Evolutionary conservation across 2,329 filamentous ascomycete species (phyloP).

Genomic region (Ophiostoma novo-ulmi): DNA sequence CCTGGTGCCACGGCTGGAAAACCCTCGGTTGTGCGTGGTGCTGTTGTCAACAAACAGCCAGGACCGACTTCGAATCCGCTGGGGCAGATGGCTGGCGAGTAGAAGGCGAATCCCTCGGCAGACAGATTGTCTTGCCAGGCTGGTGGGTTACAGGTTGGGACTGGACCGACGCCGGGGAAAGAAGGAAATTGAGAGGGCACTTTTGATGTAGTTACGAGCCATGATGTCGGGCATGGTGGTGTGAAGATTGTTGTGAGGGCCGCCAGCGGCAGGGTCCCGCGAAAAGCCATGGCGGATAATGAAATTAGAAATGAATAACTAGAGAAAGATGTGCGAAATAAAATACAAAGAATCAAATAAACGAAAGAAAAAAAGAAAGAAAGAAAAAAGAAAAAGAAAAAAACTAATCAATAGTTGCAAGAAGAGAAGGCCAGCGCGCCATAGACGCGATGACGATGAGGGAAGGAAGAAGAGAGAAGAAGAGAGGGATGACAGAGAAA

Average conservation of each 20-base stretch:
- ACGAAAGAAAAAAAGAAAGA: neutral
- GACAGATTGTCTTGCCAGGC: conserved; percentile 36
- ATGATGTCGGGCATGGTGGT: conserved; percentile 38
- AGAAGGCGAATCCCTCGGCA: conserved; percentile 37
- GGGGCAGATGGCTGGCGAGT: conserved; percentile 40
- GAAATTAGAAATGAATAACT: neutral
- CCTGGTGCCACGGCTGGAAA: conserved; percentile 26
- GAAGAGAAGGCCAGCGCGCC: neutral
- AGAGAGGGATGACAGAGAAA: neutral
- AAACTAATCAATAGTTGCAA: conserved; percentile 8
- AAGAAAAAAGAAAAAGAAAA: neutral
- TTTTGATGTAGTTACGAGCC: conserved; percentile 40
- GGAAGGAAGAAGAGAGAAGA: neutral
- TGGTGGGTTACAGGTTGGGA: conserved; percentile 33
- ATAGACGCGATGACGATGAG: neutral
- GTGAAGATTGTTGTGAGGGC: conserved; percentile 41
- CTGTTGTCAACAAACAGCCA: conserved; percentile 30
- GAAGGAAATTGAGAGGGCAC: conserved; percentile 39
- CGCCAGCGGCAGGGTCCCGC: conserved; percentile 34
- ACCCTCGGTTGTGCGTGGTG: conserved; percentile 23
- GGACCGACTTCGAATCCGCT: conserved; percentile 36
- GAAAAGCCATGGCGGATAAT: conserved; percentile 22
- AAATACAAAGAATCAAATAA: neutral
- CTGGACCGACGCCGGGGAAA: conserved; percentile 31
- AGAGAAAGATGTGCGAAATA: neutral